Percentiles rank a stretch among this genome's conserved stretches.
phyloP scores from a whole-genome alignment of 129 eudicot genomes.

The Gnaphalium uliginosum region DNA sequence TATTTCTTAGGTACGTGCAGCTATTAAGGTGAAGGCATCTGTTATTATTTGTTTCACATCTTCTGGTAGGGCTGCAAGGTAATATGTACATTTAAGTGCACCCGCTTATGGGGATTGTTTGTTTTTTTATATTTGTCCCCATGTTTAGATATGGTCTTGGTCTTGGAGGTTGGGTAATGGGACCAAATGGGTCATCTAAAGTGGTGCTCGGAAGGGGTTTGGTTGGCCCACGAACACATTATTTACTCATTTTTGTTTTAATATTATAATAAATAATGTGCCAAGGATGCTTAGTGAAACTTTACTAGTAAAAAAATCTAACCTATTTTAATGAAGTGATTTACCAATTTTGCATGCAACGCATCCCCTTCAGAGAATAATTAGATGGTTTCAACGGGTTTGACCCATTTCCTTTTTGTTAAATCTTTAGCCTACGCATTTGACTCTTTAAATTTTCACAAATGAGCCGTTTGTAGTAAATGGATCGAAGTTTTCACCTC shows the following conservation, averaged over 20 bases:
- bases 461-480: background rate
- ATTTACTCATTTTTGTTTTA: too few species aligned
- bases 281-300: too few species aligned
- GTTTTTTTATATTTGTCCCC: background rate
- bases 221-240: too few species aligned
- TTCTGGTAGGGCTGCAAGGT: conserved; percentile 77
- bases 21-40: conserved; percentile 71
- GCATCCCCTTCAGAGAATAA: background rate
- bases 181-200: too few species aligned
- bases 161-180: too few species aligned
- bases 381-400: background rate
- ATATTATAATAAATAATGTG: too few species aligned
- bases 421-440: background rate
- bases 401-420: background rate
- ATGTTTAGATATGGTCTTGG: background rate
- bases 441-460: background rate
- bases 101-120: background rate
- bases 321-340: background rate
- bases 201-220: too few species aligned
- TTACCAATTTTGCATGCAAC: background rate
- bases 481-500: background rate
- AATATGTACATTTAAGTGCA: background rate
- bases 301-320: too few species aligned
- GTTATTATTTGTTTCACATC: conserved; percentile 72
- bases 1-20: conserved; percentile 53